Evolutionary conservation across 2,329 filamentous ascomycete species (phyloP).

Genomic region (Trichophyton verrucosum): DNA sequence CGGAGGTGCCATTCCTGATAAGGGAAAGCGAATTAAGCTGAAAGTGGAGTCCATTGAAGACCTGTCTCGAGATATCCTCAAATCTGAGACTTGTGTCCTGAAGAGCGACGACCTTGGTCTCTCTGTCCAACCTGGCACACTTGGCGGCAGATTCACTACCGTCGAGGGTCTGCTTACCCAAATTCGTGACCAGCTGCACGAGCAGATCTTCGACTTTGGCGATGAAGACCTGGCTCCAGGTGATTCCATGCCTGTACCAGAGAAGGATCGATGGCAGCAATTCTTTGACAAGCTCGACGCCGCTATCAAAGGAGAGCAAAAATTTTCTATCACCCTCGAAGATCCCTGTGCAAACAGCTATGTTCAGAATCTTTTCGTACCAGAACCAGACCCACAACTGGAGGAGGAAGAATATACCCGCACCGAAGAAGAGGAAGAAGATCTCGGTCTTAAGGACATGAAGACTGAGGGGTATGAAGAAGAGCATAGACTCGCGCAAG

Average conservation of each 20-base stretch:
- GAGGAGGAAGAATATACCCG: conserved; percentile 69
- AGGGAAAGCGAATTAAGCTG: conserved; percentile 73
- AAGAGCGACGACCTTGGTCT: conserved; percentile 78
- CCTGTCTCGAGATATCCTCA: conserved; percentile 83
- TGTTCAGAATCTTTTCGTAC: conserved; percentile 70
- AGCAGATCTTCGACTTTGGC: conserved; percentile 70
- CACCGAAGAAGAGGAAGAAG: conserved; percentile 85
- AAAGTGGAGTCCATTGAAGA: conserved; percentile 58
- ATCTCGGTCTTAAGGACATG: conserved; percentile 83
- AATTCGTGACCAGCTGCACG: conserved; percentile 76
- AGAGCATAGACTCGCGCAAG: conserved; percentile 22
- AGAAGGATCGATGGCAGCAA: conserved; percentile 59
- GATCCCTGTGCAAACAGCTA: conserved; percentile 90
- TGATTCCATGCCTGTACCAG: conserved; percentile 58
- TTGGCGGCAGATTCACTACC: conserved; percentile 93
- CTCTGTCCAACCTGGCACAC: conserved; percentile 79
- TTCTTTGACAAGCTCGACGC: conserved; percentile 69
- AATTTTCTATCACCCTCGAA: conserved; percentile 70
- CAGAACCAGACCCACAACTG: conserved; percentile 75
- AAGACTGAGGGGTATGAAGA: conserved; percentile 77
- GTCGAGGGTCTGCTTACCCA: conserved; percentile 89
- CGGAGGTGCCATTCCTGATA: conserved; percentile 76
- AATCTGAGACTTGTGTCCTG: conserved; percentile 83
- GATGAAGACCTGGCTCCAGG: conserved; percentile 49
- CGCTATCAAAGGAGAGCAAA: conserved; percentile 66